These are phyloP conservation scores for Pyrrhoderma lamaoense DNA, from an alignment of 1,284 basidiomycete genomes.

Conservation along the genomic window DNA sequence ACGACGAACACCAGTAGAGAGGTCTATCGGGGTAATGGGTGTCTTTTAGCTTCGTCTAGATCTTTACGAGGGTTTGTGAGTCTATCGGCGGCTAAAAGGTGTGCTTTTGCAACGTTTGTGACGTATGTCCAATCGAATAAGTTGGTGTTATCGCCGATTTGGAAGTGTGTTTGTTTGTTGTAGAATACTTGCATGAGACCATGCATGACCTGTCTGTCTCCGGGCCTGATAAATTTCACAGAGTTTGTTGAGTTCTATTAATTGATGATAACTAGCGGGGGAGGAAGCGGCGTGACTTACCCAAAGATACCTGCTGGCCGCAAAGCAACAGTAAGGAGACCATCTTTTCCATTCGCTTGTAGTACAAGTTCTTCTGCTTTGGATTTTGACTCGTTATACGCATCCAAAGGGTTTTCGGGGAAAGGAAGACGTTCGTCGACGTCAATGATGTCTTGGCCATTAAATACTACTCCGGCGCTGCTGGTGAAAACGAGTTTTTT, in stretches of 20 bases:
- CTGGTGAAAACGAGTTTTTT: conserved; percentile 92
- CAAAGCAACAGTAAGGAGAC: conserved; percentile 83
- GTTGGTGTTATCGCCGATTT: conserved; percentile 92
- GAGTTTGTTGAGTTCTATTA: conserved; percentile 6
- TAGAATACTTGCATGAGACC: conserved; percentile 80
- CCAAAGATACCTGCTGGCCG: conserved; percentile 97
- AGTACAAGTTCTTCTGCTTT: conserved; percentile 83
- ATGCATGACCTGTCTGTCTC: conserved; percentile 83
- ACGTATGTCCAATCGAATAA: conserved; percentile 98
- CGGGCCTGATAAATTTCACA: too few species aligned
- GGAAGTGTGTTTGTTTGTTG: conserved; percentile 82
- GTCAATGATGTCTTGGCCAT: conserved; percentile 76
- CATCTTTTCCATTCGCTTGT: conserved; percentile 76
- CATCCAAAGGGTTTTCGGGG: conserved; percentile 75
- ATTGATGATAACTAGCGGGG: not conserved
- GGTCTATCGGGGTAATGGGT: conserved; percentile 58
- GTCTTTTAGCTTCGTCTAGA: conserved; percentile 40
- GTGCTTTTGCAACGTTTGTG: conserved; percentile 91
- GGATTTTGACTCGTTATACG: conserved; percentile 96
- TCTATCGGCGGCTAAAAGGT: conserved; percentile 89
- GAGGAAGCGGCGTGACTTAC: conserved; percentile 38
- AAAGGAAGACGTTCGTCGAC: conserved; percentile 84
- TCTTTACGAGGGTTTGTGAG: conserved; percentile 44
- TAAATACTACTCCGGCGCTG: conserved; percentile 90
- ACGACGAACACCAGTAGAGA: conserved; percentile 53